These are phyloP conservation scores for Salvia hispanica DNA, from an alignment of 257 asterid genomes.

Conservation along the genomic window DNA sequence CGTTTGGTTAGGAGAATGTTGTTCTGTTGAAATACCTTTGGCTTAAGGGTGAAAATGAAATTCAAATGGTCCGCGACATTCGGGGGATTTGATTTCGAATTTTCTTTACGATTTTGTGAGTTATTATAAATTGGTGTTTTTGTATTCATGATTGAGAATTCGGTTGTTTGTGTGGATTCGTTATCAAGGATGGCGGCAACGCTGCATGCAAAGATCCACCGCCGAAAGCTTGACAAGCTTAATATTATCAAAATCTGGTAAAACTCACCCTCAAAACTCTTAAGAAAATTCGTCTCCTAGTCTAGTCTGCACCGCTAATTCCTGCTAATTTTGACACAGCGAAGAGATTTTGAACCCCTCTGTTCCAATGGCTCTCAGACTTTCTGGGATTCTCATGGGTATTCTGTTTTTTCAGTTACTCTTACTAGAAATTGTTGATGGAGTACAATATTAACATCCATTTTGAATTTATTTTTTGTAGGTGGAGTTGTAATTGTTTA, in stretches of 20 bases:
- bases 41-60: neutral
- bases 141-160: constrained; percentile 1
- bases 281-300: neutral
- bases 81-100: neutral
- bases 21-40: neutral
- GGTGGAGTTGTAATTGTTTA: constrained; percentile 98
- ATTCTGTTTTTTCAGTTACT: constrained; percentile 23
- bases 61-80: neutral
- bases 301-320: neutral
- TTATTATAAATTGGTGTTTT: neutral
- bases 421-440: neutral
- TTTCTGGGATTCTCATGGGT: constrained; percentile 98
- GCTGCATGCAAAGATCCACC: constrained; percentile 70
- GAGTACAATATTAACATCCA: neutral
- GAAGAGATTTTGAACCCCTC: constrained; percentile 90
- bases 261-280: neutral
- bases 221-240: constrained; percentile 71
- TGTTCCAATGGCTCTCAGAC: constrained; percentile 96
- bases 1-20: neutral
- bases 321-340: constrained; percentile 40
- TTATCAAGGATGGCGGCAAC: constrained; percentile 95
- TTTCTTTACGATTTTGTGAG: neutral
- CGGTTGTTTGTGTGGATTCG: constrained; percentile 17
- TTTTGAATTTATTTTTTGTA: constrained; percentile 26
- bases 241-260: constrained; percentile 83